phyloP scores from a whole-genome alignment of 768 basidiomycete genomes.

The Tephrocybe sp. region DNA sequence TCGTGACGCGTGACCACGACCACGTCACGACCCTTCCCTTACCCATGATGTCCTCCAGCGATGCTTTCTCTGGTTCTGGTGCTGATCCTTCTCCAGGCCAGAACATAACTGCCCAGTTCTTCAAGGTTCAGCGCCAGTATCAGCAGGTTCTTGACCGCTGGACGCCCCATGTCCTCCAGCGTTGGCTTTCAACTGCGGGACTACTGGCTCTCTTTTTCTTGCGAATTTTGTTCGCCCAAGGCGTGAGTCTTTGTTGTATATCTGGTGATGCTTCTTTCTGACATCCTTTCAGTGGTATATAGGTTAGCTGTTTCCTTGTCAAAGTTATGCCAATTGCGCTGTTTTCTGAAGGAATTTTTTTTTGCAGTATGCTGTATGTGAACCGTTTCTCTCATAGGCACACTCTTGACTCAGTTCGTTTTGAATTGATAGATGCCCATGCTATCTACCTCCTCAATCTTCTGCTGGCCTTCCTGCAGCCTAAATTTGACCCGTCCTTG shows the following conservation, averaged over 20 bases:
- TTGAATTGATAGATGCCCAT: conserved; percentile 62
- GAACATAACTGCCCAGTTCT: conserved; percentile 44
- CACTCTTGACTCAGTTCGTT: conserved; percentile 7
- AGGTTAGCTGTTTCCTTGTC: conserved; percentile 50
- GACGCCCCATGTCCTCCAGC: conserved; percentile 86
- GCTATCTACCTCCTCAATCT: conserved; percentile 97
- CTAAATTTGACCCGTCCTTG: conserved; percentile 95
- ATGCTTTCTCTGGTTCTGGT: conserved; percentile 37
- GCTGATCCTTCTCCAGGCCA: conserved; percentile 48
- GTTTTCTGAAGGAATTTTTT: not conserved
- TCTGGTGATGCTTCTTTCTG: conserved; percentile 1
- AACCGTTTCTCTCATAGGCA: conserved; percentile 2
- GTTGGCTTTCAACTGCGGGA: conserved; percentile 81
- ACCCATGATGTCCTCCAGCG: conserved; percentile 50
- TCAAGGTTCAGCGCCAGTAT: conserved; percentile 71
- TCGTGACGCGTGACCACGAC: conserved; percentile 18
- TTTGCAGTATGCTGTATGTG: conserved; percentile 68
- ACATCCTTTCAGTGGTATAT: conserved; percentile 77
- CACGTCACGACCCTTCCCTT: conserved; percentile 13
- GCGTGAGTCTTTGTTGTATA: conserved; percentile 53
- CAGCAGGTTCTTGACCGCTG: conserved; percentile 89
- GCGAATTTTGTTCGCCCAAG: conserved; percentile 86
- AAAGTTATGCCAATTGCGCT: conserved; percentile 2
- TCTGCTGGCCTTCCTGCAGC: conserved; percentile 95
- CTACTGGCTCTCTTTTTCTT: conserved; percentile 77